Conservation (phyloP, 768 basidiomycete genomes). For the Russula vinacea region DNA sequence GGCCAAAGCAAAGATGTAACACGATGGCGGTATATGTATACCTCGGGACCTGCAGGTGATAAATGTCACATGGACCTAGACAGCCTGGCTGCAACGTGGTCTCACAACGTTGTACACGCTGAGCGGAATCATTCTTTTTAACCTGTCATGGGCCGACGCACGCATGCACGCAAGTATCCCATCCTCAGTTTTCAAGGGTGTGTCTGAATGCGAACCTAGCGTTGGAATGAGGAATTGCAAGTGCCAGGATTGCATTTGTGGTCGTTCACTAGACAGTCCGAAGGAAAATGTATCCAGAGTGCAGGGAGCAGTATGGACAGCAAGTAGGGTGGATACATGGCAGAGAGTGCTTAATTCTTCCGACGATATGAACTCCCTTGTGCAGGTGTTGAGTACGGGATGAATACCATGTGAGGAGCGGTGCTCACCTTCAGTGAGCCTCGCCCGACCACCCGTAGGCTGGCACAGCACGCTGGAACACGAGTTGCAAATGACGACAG, state of each 20-base stretch:
- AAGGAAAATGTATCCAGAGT: conserved; percentile 51
- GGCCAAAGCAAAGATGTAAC: conserved; percentile 26
- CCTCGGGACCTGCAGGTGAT: not conserved
- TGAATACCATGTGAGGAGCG: conserved; percentile 11
- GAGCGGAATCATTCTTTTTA: not conserved
- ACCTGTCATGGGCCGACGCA: not conserved
- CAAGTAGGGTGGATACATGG: conserved; percentile 31
- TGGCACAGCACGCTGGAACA: conserved; percentile 96
- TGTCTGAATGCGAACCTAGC: not conserved
- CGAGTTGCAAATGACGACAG: conserved; percentile 89
- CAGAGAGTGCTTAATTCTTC: conserved; percentile 63
- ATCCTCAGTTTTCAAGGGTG: not conserved
- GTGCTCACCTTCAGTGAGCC: conserved; percentile 90
- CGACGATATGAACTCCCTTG: conserved; percentile 95
- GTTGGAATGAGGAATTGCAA: not conserved
- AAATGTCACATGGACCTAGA: not conserved
- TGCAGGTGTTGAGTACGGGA: conserved; percentile 23
- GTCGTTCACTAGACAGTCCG: conserved; percentile 46
- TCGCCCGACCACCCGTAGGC: conserved; percentile 96
- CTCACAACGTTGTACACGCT: not conserved
- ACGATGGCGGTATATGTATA: not conserved
- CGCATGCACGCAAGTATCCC: not conserved
- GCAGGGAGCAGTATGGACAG: conserved; percentile 29
- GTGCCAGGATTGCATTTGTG: not conserved
- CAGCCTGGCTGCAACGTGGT: not conserved